Evolutionary conservation across 2,329 filamentous ascomycete species (phyloP), one percentile per base, ranked within the genome.

Genomic region (Didymella sp.): DNA sequence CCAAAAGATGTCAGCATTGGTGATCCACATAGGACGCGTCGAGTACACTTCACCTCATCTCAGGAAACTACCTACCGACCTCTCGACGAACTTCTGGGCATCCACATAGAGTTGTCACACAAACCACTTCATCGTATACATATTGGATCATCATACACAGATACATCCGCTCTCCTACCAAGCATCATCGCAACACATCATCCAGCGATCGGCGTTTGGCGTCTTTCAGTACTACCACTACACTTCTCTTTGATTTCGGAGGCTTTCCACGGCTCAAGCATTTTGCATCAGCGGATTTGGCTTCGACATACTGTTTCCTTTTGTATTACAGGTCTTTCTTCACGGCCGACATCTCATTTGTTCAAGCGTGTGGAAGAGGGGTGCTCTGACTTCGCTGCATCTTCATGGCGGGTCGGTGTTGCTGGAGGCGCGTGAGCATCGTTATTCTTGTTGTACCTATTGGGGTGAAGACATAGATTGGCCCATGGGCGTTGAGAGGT

Each of bases 131-230:
- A 43, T 6, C 35, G 42, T 50, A 47, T 48, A 51, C 55, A 53
- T 52, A 51, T 61, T 56, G 35, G 46, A 49, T 54, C 52, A 47
- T 54, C 47, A 45, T 12, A 27, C 48, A 30, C 43, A 31, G 33
- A 49, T 50, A 45, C 50, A 38, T 44, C 37, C 47, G 38, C 25
- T 56, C 53, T 46, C 47, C n/a, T 51, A 45, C 50, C 49, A 46
- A 51, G 56, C 56, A 53, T 58, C 56, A 54, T 58, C 51, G 58
- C 55, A 59, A 42, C 56, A 57, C 45, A 38, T 67, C 64, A 64
- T 69, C 56, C 58, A 69, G 67, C 68, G 67, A 68, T 61, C 50
- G 68, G 68, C 67, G 68, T 71, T 67, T 42, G 64, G 64, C 43
- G 59, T 63, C 57, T 51, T 52, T 49, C 35, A 43, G 21, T 21